A percentile compares a stretch with the other conserved stretches of the same genome.
These are phyloP conservation scores for Colletotrichum graminicola DNA, from an alignment of 2,329 filamentous ascomycete genomes.

Conservation along the genomic window DNA sequence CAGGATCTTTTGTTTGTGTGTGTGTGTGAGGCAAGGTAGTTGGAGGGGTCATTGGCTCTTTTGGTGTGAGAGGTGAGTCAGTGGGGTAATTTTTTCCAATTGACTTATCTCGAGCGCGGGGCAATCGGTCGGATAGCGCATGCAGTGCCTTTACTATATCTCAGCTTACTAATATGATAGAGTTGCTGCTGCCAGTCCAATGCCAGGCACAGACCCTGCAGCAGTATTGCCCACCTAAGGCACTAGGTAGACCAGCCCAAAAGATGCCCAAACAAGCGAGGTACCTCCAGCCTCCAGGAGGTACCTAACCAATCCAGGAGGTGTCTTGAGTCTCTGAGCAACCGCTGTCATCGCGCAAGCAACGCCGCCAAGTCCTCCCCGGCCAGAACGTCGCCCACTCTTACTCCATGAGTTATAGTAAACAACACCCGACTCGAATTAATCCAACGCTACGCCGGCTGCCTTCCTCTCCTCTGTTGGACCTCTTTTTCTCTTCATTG, in stretches of 20 bases:
- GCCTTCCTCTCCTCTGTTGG: neutral
- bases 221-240: neutral
- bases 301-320: neutral
- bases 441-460: slow-evolving; percentile 7
- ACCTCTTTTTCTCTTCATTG: neutral
- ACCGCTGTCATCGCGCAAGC: slow-evolving; percentile 9
- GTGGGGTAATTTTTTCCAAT: slow-evolving; percentile 41
- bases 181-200: neutral
- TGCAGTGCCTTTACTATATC: neutral
- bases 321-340: slow-evolving; percentile 15
- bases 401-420: slow-evolving; percentile 15
- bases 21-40: neutral
- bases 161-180: neutral
- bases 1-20: slow-evolving; percentile 1
- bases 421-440: slow-evolving; percentile 20
- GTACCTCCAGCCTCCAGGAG: neutral
- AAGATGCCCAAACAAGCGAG: slow-evolving; percentile 8
- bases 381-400: neutral
- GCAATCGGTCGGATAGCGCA: slow-evolving; percentile 7
- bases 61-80: slow-evolving; percentile 34
- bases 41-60: slow-evolving; percentile 34
- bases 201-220: neutral
- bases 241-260: neutral
- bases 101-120: slow-evolving; percentile 33
- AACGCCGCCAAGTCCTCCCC: slow-evolving; percentile 13